A percentile compares a stretch with the other conserved stretches of the same genome.
These are phyloP conservation scores for Letharia lupina DNA, from an alignment of 495 filamentous ascomycete genomes.

Conservation along the genomic window DNA sequence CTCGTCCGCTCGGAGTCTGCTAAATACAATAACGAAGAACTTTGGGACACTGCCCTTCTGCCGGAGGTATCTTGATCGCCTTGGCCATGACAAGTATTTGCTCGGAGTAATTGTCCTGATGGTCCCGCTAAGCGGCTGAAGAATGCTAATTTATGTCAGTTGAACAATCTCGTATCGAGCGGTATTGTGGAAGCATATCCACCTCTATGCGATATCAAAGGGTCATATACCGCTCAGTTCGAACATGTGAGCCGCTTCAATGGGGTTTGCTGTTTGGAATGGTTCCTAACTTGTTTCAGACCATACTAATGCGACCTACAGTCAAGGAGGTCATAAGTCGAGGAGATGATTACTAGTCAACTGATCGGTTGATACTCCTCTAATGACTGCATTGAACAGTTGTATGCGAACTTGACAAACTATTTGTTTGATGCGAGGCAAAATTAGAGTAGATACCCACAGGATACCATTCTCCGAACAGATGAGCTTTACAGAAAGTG, in stretches of 20 bases:
- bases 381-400: background rate
- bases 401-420: background rate
- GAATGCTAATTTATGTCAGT: constrained; percentile 27
- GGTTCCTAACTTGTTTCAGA: constrained; percentile 29
- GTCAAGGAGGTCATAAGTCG: constrained; percentile 45
- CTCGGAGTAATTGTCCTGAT: constrained; percentile 39
- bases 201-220: constrained; percentile 47
- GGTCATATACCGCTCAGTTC: constrained; percentile 53
- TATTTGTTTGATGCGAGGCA: background rate
- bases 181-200: constrained; percentile 47
- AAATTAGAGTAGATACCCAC: background rate
- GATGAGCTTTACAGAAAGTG: background rate
- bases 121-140: too few species aligned
- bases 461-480: background rate
- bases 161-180: constrained; percentile 44
- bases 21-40: constrained; percentile 55
- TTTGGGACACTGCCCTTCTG: constrained; percentile 57
- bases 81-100: constrained; percentile 53
- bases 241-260: constrained; percentile 44
- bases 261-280: background rate
- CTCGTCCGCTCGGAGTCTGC: constrained; percentile 48
- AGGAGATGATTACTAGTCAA: constrained; percentile 40
- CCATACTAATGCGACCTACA: constrained; percentile 38
- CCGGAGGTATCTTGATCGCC: constrained; percentile 54
- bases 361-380: background rate